phyloP scores from a whole-genome alignment of 495 filamentous ascomycete species.

The Penicillium arizonense region DNA sequence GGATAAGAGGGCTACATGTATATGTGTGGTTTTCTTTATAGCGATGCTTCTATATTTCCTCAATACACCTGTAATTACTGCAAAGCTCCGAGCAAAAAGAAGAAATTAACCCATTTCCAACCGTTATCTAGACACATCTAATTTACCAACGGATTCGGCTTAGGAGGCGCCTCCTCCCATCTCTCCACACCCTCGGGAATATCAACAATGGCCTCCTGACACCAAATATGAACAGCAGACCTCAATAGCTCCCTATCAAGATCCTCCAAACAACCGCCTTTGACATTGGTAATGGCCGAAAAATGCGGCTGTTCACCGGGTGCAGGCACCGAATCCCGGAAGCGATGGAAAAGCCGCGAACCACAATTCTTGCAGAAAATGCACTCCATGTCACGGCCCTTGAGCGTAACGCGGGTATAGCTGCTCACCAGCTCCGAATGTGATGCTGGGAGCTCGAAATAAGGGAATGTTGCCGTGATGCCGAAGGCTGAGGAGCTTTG shows the following conservation, averaged over 20 bases:
- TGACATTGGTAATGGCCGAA: constrained; percentile 50
- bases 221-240: constrained; percentile 60
- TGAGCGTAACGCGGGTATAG: constrained; percentile 45
- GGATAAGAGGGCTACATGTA: constrained; percentile 10
- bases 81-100: too few species aligned
- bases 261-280: constrained; percentile 60
- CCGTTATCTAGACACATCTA: neutral
- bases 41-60: too few species aligned
- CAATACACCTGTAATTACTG: constrained; percentile 25
- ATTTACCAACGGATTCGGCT: constrained; percentile 11
- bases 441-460: constrained; percentile 47
- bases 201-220: constrained; percentile 58
- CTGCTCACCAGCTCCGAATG: constrained; percentile 37
- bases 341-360: constrained; percentile 54
- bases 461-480: constrained; percentile 64
- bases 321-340: constrained; percentile 41
- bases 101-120: neutral
- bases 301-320: constrained; percentile 16
- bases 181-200: constrained; percentile 57
- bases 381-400: constrained; percentile 47
- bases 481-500: constrained; percentile 69
- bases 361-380: constrained; percentile 63
- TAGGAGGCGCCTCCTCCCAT: constrained; percentile 19
- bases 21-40: too few species aligned
- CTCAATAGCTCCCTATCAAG: constrained; percentile 48